Conservation (phyloP, 2,329 filamentous ascomycete genomes). For the Simplicillium sp. region DNA sequence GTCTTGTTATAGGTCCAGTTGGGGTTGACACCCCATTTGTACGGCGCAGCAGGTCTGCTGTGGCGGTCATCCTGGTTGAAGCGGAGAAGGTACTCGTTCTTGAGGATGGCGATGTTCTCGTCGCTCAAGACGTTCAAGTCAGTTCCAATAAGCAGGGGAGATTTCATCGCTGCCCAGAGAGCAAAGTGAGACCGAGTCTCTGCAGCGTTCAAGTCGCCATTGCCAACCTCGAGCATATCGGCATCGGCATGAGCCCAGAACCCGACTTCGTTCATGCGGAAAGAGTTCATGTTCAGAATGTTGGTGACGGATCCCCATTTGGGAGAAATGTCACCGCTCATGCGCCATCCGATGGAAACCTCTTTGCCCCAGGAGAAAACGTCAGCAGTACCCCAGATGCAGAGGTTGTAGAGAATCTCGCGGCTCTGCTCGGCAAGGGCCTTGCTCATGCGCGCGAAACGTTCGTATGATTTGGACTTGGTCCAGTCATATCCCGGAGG, state of each 20-base stretch:
- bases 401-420: constrained; percentile 41
- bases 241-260: constrained; percentile 40
- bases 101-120: constrained; percentile 27
- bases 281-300: constrained; percentile 36
- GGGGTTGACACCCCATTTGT: constrained; percentile 34
- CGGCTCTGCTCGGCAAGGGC: constrained; percentile 32
- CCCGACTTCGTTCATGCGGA: constrained; percentile 27
- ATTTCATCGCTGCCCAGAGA: constrained; percentile 38
- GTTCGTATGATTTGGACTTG: constrained; percentile 33
- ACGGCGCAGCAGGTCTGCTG: constrained; percentile 30
- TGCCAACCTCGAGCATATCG: constrained; percentile 42
- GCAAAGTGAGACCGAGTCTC: constrained; percentile 39
- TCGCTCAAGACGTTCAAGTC: constrained; percentile 23
- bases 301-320: constrained; percentile 15
- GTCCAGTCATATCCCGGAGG: constrained; percentile 40
- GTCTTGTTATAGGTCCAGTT: constrained; percentile 37
- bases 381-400: constrained; percentile 42
- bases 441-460: constrained; percentile 41
- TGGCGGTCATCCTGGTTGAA: constrained; percentile 34
- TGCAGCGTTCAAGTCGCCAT: constrained; percentile 30
- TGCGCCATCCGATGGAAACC: constrained; percentile 37
- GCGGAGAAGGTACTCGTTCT: constrained; percentile 25
- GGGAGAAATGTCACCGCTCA: constrained; percentile 30
- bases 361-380: constrained; percentile 39
- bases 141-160: constrained; percentile 36